Evolutionary conservation across 495 filamentous ascomycete genomes (phyloP), one percentile per base, ranked within the genome.

Genomic region (Astrothelium subdiscretum): DNA sequence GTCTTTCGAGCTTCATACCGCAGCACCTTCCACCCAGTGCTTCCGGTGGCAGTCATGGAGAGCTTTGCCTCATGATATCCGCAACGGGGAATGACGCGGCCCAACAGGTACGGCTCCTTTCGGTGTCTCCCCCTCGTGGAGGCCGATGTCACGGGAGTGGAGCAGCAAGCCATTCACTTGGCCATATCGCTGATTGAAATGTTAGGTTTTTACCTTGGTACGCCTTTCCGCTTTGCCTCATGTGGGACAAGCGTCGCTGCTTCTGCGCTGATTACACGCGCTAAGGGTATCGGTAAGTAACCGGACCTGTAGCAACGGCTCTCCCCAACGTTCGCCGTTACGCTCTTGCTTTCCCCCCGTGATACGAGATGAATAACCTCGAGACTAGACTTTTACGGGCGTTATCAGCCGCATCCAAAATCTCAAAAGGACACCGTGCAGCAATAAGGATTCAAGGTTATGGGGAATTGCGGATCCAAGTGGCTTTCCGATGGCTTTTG

Each of bases 311-410:
- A 29, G 48, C 24, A 54, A 54, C 48, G 48, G 48, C 48, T 54
- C 48, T 54, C 48, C 48, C 48, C 48, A 54, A 54, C 48, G 48
- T 54, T 54, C 48, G 24, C 48, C 48, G 48, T 54, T 54, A 20
- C 4, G 22, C 48, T 8, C 15, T 10, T 27, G 48, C 48, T 54
- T 27, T 20, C 43, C n/a, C n/a, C n/a, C 24, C 48, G 48, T 54
- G 48, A 54, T 29, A 54, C 48, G 24, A 29, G 29, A 26, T 54
- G 22, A n/a, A n/a, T n/a, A 3, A 54, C 22, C 48, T 54, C 29
- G 22, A 54, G 20, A 29, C 24, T 29, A 54, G 20, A n/a, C 48
- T 54, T 54, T n/a, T 54, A 8, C 29, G 5, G 48, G 48, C 48
- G 8, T 54, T 54, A 20, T 54, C 48, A 54, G 48, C 48, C 20